A percentile compares a stretch with the other conserved stretches of the same genome.
phyloP scores from a whole-genome alignment of 352 stramenopile species.

The Phytophthora citrophthora region DNA sequence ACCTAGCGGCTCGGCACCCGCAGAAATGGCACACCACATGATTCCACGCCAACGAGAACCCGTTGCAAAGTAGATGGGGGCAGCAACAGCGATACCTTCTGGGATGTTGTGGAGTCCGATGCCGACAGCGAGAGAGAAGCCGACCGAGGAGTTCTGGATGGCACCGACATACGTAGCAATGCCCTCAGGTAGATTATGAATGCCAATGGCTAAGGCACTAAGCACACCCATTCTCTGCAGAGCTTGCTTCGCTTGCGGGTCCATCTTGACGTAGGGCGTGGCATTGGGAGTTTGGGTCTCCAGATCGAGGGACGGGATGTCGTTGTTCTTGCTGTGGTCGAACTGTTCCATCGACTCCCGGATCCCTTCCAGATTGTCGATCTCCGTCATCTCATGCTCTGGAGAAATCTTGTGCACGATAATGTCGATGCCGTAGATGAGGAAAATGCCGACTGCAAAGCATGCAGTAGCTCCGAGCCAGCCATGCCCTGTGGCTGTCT shows the following conservation, averaged over 20 bases:
- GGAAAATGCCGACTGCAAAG: conserved; percentile 85
- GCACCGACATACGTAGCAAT: conserved; percentile 95
- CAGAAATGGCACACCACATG: conserved; percentile 90
- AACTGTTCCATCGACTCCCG: conserved; percentile 40
- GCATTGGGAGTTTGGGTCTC: conserved; percentile 33
- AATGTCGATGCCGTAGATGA: conserved; percentile 59
- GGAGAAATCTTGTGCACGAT: conserved; percentile 49
- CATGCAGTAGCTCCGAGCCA: conserved; percentile 85
- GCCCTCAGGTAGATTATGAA: conserved; percentile 97
- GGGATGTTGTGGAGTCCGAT: conserved; percentile 98
- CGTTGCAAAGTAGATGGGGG: conserved; percentile 97
- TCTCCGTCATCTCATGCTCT: conserved; percentile 39
- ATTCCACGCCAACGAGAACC: conserved; percentile 93
- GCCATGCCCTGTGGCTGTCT: conserved; percentile 47
- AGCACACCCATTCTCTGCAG: conserved; percentile 89
- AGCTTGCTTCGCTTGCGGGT: conserved; percentile 27
- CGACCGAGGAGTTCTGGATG: conserved; percentile 90
- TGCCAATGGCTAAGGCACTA: conserved; percentile 90
- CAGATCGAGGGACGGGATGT: conserved; percentile 20
- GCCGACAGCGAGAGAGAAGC: conserved; percentile 91
- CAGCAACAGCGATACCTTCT: conserved; percentile 94
- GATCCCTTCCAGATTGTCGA: conserved; percentile 38
- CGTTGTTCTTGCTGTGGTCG: conserved; percentile 3
- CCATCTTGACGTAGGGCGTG: conserved; percentile 30
- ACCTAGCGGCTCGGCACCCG: conserved; percentile 88